A percentile compares a stretch with the other conserved stretches of the same genome.
Evolutionary conservation across 441 rosid species (phyloP).

Genomic region (Macaranga tanarius): DNA sequence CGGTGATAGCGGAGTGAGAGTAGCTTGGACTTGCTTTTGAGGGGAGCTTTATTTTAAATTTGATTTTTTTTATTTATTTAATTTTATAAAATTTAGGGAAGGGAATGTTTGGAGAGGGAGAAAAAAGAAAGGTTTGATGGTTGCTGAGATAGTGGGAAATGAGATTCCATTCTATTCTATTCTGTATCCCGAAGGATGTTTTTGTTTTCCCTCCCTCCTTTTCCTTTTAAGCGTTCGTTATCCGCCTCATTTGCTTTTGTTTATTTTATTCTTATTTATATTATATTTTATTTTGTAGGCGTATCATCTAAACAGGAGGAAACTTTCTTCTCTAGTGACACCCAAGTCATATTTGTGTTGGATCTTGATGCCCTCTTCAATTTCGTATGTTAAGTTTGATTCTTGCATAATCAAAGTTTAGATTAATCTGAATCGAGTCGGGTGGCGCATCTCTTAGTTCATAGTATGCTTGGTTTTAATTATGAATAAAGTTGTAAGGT

Average conservation of each 20-base stretch:
- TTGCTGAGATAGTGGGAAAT: conserved; percentile 41
- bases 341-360: too few relatives aligned
- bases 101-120: conserved; percentile 25
- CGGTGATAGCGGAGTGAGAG: conserved; percentile 42
- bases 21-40: conserved; percentile 15
- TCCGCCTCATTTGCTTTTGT: conserved; percentile 18
- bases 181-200: conserved; percentile 44
- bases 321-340: too few relatives aligned
- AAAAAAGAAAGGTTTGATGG: background rate
- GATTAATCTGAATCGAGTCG: too few relatives aligned
- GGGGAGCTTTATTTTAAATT: conserved; percentile 24
- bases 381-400: too few relatives aligned
- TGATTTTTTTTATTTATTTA: background rate
- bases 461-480: too few relatives aligned
- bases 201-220: background rate
- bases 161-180: conserved; percentile 43
- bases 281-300: background rate
- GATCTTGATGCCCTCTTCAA: too few relatives aligned
- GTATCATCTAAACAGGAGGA: background rate
- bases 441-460: too few relatives aligned
- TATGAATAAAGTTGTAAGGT: too few relatives aligned
- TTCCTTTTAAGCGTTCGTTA: conserved; percentile 20
- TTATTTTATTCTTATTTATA: background rate
- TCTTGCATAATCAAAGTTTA: too few relatives aligned
- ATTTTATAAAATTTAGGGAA: background rate